These are phyloP conservation scores for Colletotrichum liaoningense DNA, from an alignment of 2,329 filamentous ascomycete genomes.

Conservation along the genomic window DNA sequence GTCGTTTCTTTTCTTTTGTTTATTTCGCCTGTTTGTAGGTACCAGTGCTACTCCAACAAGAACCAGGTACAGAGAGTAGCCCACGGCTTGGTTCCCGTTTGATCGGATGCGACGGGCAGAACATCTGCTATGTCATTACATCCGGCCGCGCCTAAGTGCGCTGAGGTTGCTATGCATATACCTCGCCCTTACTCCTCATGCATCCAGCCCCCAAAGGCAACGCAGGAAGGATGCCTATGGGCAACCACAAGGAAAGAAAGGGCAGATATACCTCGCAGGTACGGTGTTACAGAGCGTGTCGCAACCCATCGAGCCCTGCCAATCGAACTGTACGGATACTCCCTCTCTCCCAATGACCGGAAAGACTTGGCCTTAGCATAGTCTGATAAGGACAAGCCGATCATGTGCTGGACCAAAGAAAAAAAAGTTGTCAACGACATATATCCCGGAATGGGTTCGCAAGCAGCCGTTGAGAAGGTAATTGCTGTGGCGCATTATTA, in stretches of 20 bases:
- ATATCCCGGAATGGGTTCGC: neutral
- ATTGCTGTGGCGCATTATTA: too few relatives aligned
- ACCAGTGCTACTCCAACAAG: neutral
- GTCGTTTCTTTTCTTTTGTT: neutral
- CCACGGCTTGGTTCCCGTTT: constrained; percentile 17
- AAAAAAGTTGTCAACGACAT: too few relatives aligned
- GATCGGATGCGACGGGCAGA: constrained; percentile 21
- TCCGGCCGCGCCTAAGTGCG: neutral
- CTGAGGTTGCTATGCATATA: neutral
- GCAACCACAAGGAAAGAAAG: neutral
- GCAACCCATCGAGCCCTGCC: neutral
- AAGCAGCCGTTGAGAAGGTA: neutral
- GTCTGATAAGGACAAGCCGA: neutral
- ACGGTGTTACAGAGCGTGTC: neutral
- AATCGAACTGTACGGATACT: neutral
- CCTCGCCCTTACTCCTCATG: constrained; percentile 6
- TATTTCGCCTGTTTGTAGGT: neutral
- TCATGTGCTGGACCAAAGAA: neutral
- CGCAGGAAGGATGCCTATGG: neutral
- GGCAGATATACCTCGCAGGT: neutral
- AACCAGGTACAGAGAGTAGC: neutral
- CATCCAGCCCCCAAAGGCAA: neutral
- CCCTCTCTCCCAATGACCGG: neutral
- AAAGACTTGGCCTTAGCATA: neutral
- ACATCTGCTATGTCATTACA: constrained; percentile 17